Percentiles rank a stretch among this genome's conserved stretches.
These are phyloP conservation scores for Pisolithus orientalis DNA, from an alignment of 768 basidiomycete genomes.

Conservation along the genomic window DNA sequence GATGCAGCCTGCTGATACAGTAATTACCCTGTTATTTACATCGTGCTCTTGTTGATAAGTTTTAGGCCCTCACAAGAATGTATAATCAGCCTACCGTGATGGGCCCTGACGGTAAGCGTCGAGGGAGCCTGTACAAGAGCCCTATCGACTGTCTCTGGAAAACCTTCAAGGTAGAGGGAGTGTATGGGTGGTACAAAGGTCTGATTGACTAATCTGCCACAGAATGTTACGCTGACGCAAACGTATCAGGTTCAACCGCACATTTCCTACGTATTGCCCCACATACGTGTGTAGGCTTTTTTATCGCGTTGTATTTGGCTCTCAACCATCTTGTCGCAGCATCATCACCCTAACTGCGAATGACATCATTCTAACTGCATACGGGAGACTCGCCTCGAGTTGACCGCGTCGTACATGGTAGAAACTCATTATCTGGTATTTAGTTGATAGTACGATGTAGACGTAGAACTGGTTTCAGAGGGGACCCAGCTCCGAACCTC, in stretches of 20 bases:
- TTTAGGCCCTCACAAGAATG: constrained; percentile 81
- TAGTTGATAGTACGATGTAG: too few relatives aligned
- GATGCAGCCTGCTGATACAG: constrained; percentile 95
- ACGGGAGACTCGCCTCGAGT: constrained; percentile 38
- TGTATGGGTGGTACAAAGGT: constrained; percentile 97
- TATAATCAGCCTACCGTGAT: constrained; percentile 88
- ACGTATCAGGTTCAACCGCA: constrained; percentile 70
- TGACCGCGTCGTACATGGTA: neutral
- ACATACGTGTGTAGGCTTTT: constrained; percentile 61
- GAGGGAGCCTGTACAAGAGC: constrained; percentile 80
- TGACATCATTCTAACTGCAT: constrained; percentile 66
- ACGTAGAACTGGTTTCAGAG: too few relatives aligned
- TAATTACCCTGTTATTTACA: constrained; percentile 28
- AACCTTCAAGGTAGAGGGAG: constrained; percentile 84
- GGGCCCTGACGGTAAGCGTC: constrained; percentile 62
- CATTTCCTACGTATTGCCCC: constrained; percentile 92
- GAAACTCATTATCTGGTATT: too few relatives aligned
- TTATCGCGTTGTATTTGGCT: constrained; percentile 2
- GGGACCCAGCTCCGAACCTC: too few relatives aligned
- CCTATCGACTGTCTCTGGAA: constrained; percentile 97
- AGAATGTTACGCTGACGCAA: neutral
- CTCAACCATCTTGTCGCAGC: constrained; percentile 63
- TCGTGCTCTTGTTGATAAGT: neutral
- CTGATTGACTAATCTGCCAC: constrained; percentile 1
- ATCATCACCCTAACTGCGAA: constrained; percentile 90